Conservation (phyloP, 2,329 filamentous ascomycete genomes). For the Cladosporium sp. region DNA sequence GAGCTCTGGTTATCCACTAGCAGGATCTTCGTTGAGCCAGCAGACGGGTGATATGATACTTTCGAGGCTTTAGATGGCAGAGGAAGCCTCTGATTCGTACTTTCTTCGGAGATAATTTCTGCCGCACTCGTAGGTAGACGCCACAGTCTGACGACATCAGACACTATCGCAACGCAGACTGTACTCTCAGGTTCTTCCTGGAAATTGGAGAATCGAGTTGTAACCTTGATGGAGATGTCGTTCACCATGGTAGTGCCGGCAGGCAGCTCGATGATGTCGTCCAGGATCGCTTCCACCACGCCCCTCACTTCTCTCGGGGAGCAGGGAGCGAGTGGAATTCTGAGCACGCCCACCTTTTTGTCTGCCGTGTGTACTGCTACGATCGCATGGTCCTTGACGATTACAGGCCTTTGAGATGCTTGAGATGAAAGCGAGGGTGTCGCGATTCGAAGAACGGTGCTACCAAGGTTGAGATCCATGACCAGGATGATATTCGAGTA, state of each 20-base stretch:
- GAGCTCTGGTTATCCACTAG: slow-evolving; percentile 56
- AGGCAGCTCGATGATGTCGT: slow-evolving; percentile 11
- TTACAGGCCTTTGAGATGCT: slow-evolving; percentile 27
- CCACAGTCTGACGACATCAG: slow-evolving; percentile 27
- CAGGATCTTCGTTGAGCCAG: slow-evolving; percentile 44
- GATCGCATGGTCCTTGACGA: slow-evolving; percentile 39
- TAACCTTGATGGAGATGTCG: slow-evolving; percentile 24
- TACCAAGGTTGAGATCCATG: slow-evolving; percentile 56
- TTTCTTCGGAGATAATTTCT: slow-evolving; percentile 22
- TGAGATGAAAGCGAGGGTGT: slow-evolving; percentile 36
- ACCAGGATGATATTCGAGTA: slow-evolving; percentile 56
- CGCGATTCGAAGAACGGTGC: slow-evolving; percentile 55
- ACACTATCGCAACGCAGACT: slow-evolving; percentile 22
- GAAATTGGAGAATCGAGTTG: slow-evolving; percentile 1
- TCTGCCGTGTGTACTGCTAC: slow-evolving; percentile 59
- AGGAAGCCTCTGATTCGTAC: slow-evolving; percentile 21
- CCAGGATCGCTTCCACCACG: slow-evolving; percentile 30
- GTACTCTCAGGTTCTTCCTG: neutral
- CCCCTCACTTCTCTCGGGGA: slow-evolving; percentile 28
- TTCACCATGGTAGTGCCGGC: slow-evolving; percentile 9
- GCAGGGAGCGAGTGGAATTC: slow-evolving; percentile 56
- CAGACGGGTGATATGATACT: slow-evolving; percentile 31
- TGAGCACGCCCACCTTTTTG: slow-evolving; percentile 56
- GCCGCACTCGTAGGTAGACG: slow-evolving; percentile 27
- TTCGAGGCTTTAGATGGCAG: slow-evolving; percentile 23